Conservation (phyloP, 805 yeast species). For the Candida palmyrensis region DNA sequence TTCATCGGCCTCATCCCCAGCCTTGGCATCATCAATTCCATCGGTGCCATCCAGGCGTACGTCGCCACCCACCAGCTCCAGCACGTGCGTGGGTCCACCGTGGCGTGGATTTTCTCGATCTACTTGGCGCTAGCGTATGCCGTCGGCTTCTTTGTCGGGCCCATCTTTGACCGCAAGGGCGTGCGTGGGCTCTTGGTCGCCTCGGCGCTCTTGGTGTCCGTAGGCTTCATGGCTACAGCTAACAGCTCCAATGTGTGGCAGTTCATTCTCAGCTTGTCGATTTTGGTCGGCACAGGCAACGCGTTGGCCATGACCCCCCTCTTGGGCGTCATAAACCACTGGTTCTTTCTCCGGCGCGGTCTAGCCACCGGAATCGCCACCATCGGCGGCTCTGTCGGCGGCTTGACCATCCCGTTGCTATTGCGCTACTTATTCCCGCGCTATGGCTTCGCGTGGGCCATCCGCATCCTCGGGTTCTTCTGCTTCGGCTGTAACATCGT, state of each 20-base stretch:
- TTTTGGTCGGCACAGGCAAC: slow-evolving; percentile 54
- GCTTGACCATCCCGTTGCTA: slow-evolving; percentile 48
- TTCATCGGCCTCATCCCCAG: slow-evolving; percentile 51
- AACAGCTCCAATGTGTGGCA: slow-evolving; percentile 50
- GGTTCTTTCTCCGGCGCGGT: slow-evolving; percentile 58
- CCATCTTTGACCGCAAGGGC: slow-evolving; percentile 61
- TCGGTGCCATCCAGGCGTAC: slow-evolving; percentile 61
- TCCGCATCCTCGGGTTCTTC: slow-evolving; percentile 37
- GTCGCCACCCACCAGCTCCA: slow-evolving; percentile 51
- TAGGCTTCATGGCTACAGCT: slow-evolving; percentile 55
- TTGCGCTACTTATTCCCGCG: slow-evolving; percentile 32
- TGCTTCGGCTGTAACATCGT: slow-evolving; percentile 11
- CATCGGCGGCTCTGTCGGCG: slow-evolving; percentile 56
- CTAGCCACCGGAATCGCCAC: slow-evolving; percentile 53
- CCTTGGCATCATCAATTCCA: slow-evolving; percentile 53
- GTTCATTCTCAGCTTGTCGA: slow-evolving; percentile 54
- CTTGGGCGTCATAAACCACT: slow-evolving; percentile 59
- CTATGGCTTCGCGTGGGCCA: slow-evolving; percentile 50
- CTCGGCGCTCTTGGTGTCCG: slow-evolving; percentile 39
- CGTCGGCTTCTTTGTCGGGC: slow-evolving; percentile 50
- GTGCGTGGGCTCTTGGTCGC: slow-evolving; percentile 36
- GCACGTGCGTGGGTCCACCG: slow-evolving; percentile 38
- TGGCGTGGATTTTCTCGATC: slow-evolving; percentile 64
- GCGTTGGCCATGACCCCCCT: slow-evolving; percentile 59
- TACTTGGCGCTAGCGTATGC: slow-evolving; percentile 45